phyloP scores from a whole-genome alignment of 2,329 filamentous ascomycete species.

The Tolypocladium amazonense region DNA sequence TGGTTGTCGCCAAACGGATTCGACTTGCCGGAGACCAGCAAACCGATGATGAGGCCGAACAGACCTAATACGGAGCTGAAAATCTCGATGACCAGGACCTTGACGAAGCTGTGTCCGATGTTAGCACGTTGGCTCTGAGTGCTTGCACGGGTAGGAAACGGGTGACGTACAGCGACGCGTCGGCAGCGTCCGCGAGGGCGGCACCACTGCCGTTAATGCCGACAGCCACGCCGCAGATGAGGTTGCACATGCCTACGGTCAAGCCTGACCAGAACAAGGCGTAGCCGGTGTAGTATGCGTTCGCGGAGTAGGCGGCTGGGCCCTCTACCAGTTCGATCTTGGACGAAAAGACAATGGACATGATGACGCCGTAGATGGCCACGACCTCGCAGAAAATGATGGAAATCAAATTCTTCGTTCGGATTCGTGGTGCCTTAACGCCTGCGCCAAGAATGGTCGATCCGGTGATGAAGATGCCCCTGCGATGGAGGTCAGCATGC shows the following conservation, averaged over 20 bases:
- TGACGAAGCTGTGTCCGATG: slow-evolving; percentile 64
- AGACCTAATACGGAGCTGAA: slow-evolving; percentile 96
- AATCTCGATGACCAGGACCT: slow-evolving; percentile 97
- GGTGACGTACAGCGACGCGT: slow-evolving; percentile 66
- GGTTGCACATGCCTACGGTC: slow-evolving; percentile 89
- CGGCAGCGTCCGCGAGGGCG: slow-evolving; percentile 89
- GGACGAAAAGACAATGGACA: slow-evolving; percentile 95
- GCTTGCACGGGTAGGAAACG: not conserved
- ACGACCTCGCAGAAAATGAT: slow-evolving; percentile 99
- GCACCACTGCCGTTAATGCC: slow-evolving; percentile 98
- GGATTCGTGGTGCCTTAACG: slow-evolving; percentile 92
- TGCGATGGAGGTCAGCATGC: slow-evolving; percentile 24
- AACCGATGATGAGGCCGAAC: slow-evolving; percentile 90
- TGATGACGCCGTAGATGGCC: slow-evolving; percentile 99
- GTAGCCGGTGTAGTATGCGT: slow-evolving; percentile 88
- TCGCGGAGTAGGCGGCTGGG: slow-evolving; percentile 58
- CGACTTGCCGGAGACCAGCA: slow-evolving; percentile 79
- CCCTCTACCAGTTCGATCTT: slow-evolving; percentile 62
- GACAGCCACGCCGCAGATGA: slow-evolving; percentile 92
- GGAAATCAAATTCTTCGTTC: slow-evolving; percentile 98
- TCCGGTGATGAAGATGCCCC: slow-evolving; percentile 98
- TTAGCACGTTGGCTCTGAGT: slow-evolving; percentile 9
- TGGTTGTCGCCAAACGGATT: slow-evolving; percentile 15
- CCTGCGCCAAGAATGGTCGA: slow-evolving; percentile 95
- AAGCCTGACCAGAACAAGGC: slow-evolving; percentile 93